Base-by-base conservation (phyloP, 306 rosid species). In the Quercus engelmannii region DNA sequence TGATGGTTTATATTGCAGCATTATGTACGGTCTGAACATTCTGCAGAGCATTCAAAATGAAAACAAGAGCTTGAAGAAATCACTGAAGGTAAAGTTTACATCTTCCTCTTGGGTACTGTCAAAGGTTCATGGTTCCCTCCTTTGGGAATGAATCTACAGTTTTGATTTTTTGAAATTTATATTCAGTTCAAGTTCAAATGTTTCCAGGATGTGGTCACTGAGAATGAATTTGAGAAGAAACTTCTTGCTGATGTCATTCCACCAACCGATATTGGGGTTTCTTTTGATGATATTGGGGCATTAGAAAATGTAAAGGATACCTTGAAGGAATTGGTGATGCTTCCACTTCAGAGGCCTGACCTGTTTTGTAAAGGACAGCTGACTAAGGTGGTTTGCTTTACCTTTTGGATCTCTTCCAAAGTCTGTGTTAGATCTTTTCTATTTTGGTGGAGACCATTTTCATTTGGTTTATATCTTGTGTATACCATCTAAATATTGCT, bases 291-390 rank as follows among this genome's bases (percentile, higher is more conserved):
- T 80, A 91, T 95, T 28, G 99, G 99, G 70, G 99, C 99, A 63
- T 86, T 95, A 74, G 99, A 95, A 87, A 92, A 84, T 74, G 99
- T 94, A 69, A 94, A 94, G 91, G 97, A 94, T 81, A 94, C 99
- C 33, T 79, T 94, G 88, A 94, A 92, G 88, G 99, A 95, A 75
- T 80, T 95, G 89, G 98, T 95, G 78, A 95, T 95, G 99, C 97
- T 95, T 83, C 99, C 99, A 30, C 92, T 95, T 84, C 94, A 86
- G 78, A 88, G 99, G 86, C 98, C 99, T 76, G 99, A 95, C 75
- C 83, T 95, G 74, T 95, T 95, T 85, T 80, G 89, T 78, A 95
- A 84, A 87, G 99, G 99, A 77, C 99, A 95, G 83, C 78, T 95
- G 76, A 85, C 98, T 18, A 95, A 95, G 97, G 99, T 95, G 56